Conservation (phyloP, 495 filamentous ascomycete genomes). For the Penicillium manginii region DNA sequence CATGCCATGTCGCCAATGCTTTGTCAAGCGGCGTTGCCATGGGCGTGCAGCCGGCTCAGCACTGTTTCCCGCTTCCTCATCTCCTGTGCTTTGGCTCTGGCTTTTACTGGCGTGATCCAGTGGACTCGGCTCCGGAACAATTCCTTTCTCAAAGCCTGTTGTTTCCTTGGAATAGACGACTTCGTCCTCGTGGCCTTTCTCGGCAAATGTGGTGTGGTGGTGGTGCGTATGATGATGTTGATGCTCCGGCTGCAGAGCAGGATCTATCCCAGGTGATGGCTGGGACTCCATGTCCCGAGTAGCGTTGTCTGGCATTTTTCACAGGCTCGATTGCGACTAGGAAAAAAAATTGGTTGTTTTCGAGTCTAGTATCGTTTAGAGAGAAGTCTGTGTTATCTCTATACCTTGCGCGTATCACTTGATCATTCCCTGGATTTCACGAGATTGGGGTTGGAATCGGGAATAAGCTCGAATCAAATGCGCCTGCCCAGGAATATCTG, state of each 20-base stretch:
- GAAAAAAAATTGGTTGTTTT: neutral
- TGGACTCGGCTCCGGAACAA: slow-evolving; percentile 44
- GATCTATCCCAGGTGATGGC: slow-evolving; percentile 14
- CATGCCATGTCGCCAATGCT: slow-evolving; percentile 43
- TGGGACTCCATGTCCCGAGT: slow-evolving; percentile 1
- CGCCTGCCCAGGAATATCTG: neutral
- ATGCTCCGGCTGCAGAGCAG: slow-evolving; percentile 22
- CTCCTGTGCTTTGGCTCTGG: slow-evolving; percentile 34
- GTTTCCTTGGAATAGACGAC: slow-evolving; percentile 51
- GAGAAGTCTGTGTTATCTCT: neutral
- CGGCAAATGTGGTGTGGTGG: slow-evolving; percentile 51
- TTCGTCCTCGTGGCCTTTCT: slow-evolving; percentile 49
- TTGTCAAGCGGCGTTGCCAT: slow-evolving; percentile 31
- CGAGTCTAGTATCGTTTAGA: neutral
- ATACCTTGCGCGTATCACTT: neutral
- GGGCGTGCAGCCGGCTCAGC: slow-evolving; percentile 24
- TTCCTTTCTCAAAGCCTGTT: slow-evolving; percentile 45
- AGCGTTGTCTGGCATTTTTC: slow-evolving; percentile 4
- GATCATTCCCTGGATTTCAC: neutral
- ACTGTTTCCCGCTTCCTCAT: slow-evolving; percentile 32
- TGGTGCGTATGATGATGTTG: slow-evolving; percentile 58
- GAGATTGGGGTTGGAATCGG: neutral
- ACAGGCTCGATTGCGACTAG: neutral
- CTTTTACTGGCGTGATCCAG: slow-evolving; percentile 46
- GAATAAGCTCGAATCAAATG: neutral